These are phyloP conservation scores for Tetrahymena thermophila DNA, from an alignment of 73 alveolate species.

Conservation along the genomic window DNA sequence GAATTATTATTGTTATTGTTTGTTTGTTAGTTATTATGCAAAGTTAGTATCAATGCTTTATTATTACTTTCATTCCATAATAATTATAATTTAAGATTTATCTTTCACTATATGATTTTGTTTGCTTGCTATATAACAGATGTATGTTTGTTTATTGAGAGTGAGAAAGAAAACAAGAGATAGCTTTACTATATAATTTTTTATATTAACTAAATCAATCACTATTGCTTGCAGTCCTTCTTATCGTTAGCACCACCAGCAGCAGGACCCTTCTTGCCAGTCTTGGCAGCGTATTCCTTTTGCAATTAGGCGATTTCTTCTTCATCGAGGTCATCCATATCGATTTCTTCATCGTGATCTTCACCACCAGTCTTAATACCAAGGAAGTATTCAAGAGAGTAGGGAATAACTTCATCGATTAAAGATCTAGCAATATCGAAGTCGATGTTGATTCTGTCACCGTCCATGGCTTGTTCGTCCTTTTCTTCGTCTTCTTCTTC, in stretches of 20 bases:
- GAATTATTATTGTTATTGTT: neutral
- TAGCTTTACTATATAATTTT: neutral
- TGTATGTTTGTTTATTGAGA: neutral
- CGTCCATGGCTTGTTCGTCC: conserved; percentile 50
- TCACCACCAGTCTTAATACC: conserved; percentile 78
- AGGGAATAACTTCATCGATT: conserved; percentile 85
- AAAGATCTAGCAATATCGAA: conserved; percentile 85
- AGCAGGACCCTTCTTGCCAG: conserved; percentile 18
- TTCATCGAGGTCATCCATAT: conserved; percentile 55
- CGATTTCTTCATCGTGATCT: conserved; percentile 48
- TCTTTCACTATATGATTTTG: neutral
- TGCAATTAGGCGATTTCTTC: conserved; percentile 26
- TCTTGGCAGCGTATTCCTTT: conserved; percentile 13
- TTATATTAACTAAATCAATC: conserved; percentile 5
- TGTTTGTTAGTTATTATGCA: neutral
- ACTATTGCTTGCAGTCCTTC: conserved; percentile 45
- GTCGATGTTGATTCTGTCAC: conserved; percentile 60
- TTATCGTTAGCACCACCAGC: conserved; percentile 13
- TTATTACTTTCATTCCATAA: neutral
- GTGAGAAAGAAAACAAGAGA: neutral
- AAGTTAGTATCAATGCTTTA: neutral
- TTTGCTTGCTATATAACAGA: neutral
- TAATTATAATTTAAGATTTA: neutral
- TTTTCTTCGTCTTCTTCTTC: conserved; percentile 79
- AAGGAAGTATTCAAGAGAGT: conserved; percentile 85